These are phyloP conservation scores for Kodamaea lidongshanica DNA, from an alignment of 805 yeast species.

Conservation along the genomic window DNA sequence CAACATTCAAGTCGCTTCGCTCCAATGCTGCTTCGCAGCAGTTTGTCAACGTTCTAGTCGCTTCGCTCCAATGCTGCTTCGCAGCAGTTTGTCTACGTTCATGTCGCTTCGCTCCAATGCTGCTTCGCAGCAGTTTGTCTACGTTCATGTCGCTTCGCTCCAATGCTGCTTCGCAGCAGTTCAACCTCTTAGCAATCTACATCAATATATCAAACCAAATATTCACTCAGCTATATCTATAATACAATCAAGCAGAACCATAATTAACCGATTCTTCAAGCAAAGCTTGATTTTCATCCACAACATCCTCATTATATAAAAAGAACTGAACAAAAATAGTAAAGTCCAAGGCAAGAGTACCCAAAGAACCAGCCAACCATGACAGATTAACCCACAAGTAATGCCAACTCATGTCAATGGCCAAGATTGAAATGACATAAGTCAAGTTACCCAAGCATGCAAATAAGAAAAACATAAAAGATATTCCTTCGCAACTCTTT, in stretches of 20 bases:
- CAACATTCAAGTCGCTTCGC: too few relatives aligned
- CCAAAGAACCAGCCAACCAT: constrained; percentile 89
- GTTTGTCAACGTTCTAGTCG: too few relatives aligned
- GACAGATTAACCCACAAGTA: constrained; percentile 78
- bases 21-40: too few relatives aligned
- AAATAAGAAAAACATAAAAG: constrained; percentile 86
- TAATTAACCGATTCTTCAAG: constrained; percentile 4
- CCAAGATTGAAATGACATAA: constrained; percentile 78
- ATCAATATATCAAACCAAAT: too few relatives aligned
- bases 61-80: too few relatives aligned
- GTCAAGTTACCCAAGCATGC: constrained; percentile 93
- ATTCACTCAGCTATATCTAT: constrained; percentile 1
- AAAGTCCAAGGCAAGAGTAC: constrained; percentile 79
- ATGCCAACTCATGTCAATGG: constrained; percentile 61
- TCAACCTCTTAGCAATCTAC: too few relatives aligned
- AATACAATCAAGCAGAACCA: too few relatives aligned
- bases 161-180: too few relatives aligned
- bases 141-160: too few relatives aligned
- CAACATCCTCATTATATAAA: constrained; percentile 47
- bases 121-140: too few relatives aligned
- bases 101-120: too few relatives aligned
- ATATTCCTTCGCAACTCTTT: constrained; percentile 91
- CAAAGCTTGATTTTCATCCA: constrained; percentile 15
- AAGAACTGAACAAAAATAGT: constrained; percentile 83
- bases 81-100: too few relatives aligned